Evolutionary conservation across 2,329 filamentous ascomycete genomes (phyloP).

Genomic region (Malbranchea zuffiana): DNA sequence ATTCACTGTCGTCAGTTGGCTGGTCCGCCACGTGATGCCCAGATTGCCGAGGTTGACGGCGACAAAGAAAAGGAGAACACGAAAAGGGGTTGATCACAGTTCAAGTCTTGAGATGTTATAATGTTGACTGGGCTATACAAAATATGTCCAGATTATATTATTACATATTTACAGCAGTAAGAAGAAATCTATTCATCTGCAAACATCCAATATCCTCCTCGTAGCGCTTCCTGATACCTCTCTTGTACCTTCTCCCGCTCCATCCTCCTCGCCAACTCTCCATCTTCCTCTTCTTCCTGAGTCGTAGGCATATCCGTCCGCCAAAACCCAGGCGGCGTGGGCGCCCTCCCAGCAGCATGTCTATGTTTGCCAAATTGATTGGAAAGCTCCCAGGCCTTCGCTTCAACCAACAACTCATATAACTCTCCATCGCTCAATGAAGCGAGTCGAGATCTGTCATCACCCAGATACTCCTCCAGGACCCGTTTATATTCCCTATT

Average conservation of each 20-base stretch:
- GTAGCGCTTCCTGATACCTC: conserved; percentile 71
- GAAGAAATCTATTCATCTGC: conserved; percentile 69
- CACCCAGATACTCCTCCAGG: conserved; percentile 47
- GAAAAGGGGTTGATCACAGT: no score
- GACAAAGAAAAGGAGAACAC: no score
- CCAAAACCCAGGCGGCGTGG: conserved; percentile 83
- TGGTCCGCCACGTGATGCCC: no score
- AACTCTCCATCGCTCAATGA: conserved; percentile 51
- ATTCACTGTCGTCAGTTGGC: no score
- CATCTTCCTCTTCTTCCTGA: conserved; percentile 61
- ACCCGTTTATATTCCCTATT: conserved; percentile 22
- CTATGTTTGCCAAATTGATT: conserved; percentile 68
- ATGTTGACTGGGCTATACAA: no score
- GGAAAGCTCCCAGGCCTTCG: conserved; percentile 61
- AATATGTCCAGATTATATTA: no score
- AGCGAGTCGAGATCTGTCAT: conserved; percentile 26
- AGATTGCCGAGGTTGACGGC: no score
- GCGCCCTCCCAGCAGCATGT: conserved; percentile 58
- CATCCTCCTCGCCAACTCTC: conserved; percentile 51
- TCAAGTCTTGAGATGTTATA: no score
- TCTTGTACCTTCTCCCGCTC: conserved; percentile 57
- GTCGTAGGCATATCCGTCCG: conserved; percentile 78
- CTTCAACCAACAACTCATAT: conserved; percentile 59
- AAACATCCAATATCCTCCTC: conserved; percentile 68
- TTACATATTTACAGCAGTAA: no score